Evolutionary conservation across 2,329 filamentous ascomycete species (phyloP).

Genomic region (Phialemonium atrogriseum): DNA sequence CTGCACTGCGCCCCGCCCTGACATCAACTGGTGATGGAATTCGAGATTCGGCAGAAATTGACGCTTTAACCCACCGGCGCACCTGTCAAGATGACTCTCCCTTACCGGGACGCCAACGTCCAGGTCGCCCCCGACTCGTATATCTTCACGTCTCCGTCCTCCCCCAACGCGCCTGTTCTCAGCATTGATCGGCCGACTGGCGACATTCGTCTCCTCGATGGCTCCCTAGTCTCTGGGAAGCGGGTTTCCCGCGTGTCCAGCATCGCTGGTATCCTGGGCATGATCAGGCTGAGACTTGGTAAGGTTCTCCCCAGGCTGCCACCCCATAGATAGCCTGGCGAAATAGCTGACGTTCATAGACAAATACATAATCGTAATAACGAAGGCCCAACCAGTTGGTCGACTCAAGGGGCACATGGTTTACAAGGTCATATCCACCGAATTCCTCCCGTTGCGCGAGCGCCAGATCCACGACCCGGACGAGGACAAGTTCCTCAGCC

Average conservation of each 20-base stretch:
- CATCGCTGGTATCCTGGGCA: constrained; percentile 88
- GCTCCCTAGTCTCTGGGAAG: constrained; percentile 65
- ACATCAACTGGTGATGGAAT: too few species aligned
- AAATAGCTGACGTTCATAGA: constrained; percentile 38
- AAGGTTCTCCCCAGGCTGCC: too few species aligned
- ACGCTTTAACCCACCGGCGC: neutral
- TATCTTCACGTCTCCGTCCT: constrained; percentile 92
- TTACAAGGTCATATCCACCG: constrained; percentile 84
- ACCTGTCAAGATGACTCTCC: constrained; percentile 34
- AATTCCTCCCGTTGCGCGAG: constrained; percentile 90
- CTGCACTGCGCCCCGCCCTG: too few species aligned
- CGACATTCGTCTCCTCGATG: constrained; percentile 78
- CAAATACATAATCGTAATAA: constrained; percentile 96
- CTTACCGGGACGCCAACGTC: constrained; percentile 95
- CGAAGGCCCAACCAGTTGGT: constrained; percentile 84
- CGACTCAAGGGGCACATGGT: constrained; percentile 92
- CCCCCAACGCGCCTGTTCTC: constrained; percentile 77
- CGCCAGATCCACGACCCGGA: constrained; percentile 85
- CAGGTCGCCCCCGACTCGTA: constrained; percentile 88
- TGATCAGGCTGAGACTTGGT: constrained; percentile 91
- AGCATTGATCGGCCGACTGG: constrained; percentile 89
- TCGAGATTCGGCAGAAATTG: too few species aligned
- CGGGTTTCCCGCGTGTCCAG: constrained; percentile 70
- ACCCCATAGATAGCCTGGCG: too few species aligned
- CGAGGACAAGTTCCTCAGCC: constrained; percentile 80